Conservation (phyloP, 306 rosid genomes). For the Vachellia pachyceras region DNA sequence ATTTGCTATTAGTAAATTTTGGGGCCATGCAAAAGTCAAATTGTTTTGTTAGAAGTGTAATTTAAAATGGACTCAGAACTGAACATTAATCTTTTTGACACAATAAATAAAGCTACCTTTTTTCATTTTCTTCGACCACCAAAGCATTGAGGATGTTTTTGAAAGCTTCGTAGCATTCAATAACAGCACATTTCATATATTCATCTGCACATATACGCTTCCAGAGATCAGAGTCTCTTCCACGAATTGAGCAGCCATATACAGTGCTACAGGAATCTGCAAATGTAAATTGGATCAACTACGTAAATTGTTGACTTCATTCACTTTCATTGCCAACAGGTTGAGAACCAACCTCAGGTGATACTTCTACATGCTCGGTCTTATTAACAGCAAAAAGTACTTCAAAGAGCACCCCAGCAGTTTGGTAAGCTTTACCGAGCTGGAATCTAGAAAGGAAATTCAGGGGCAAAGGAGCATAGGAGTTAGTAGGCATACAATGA, state of each 20-base stretch:
- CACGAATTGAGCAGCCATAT: slow-evolving; percentile 91
- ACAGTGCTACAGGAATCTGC: slow-evolving; percentile 94
- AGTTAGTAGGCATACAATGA: not conserved
- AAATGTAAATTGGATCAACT: slow-evolving; percentile 43
- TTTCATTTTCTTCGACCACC: slow-evolving; percentile 86
- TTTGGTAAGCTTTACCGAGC: slow-evolving; percentile 93
- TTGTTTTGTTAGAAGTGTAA: too few relatives aligned
- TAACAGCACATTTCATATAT: slow-evolving; percentile 95
- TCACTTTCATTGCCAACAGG: slow-evolving; percentile 8
- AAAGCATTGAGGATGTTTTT: slow-evolving; percentile 71
- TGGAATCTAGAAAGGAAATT: slow-evolving; percentile 69
- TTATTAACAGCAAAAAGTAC: slow-evolving; percentile 97
- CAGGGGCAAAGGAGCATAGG: not conserved
- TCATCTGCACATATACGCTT: slow-evolving; percentile 94
- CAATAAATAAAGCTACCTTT: slow-evolving; percentile 59
- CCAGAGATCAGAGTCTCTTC: slow-evolving; percentile 92
- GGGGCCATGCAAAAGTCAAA: too few relatives aligned
- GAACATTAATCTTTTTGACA: not conserved
- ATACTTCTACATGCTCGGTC: slow-evolving; percentile 97
- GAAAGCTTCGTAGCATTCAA: slow-evolving; percentile 91
- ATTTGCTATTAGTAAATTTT: too few relatives aligned
- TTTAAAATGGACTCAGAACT: slow-evolving; percentile 22
- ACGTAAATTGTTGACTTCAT: slow-evolving; percentile 31
- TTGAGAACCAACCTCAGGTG: slow-evolving; percentile 85
- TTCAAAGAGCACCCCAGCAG: slow-evolving; percentile 96